Base-by-base conservation (phyloP, 108 stramenopile genomes). In the Nitzschia putrida region DNA sequence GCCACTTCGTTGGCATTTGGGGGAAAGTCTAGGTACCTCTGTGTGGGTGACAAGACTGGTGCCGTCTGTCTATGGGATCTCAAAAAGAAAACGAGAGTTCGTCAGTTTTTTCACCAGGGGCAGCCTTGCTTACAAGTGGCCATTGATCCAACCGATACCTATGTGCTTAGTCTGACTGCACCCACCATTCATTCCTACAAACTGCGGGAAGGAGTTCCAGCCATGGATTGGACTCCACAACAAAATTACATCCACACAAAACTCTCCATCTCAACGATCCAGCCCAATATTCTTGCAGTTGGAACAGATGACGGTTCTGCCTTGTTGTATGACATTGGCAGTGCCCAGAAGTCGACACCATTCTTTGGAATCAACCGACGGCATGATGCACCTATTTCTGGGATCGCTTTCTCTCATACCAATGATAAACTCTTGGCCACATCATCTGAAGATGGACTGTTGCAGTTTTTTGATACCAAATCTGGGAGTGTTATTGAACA, bases 51-150 rank as follows among this genome's bases (percentile, higher is more conserved):
- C 64, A 57, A 45, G 12, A 57, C 23, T 26, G 80, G 80, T 20
- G 71, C 66, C 38, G 76, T 75, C 5, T 81, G 74, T 54, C 43
- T 81, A 39, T 81, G 80, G 80, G 80, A 81, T 51, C 34, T 81
- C 25, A 81, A 81, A 61, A 81, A 81, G 52, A 66, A 54, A 25
- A 8, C 52, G 7, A 25, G 80, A 9, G 80, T 81, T 13, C 66
- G 80, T 18, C 66, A 70, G 18, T 81, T 77, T 54, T 68, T 69
- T 49, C 71, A 71, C 38, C 23, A 60, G 8, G 50, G 21, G 13
- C 49, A 72, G 9, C 64, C 71, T 26, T 72, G 61, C 3, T 40
- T 34, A 5, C 68, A 72, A 34, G 76, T 68, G 14, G 59, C 69
- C 7, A 38, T 81, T 13, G 80, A 81, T 57, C 80, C 80, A 3